A percentile compares a stretch with the other conserved stretches of the same genome.
These are phyloP conservation scores for Euphorbia peplus DNA, from an alignment of 345 rosid species.

Conservation along the genomic window DNA sequence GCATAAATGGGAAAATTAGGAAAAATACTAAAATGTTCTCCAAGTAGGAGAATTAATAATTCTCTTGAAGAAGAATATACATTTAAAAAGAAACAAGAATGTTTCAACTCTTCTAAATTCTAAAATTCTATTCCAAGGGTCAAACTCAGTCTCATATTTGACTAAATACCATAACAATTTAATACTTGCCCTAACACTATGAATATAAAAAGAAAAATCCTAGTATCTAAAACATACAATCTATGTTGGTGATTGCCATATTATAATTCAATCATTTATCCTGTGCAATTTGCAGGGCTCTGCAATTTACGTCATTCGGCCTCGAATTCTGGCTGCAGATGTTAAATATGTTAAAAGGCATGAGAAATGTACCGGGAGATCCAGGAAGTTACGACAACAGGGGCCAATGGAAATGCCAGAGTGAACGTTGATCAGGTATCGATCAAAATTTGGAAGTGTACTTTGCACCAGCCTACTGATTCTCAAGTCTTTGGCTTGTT, in stretches of 20 bases:
- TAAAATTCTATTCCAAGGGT: not conserved
- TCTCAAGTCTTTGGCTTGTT: constrained; percentile 38
- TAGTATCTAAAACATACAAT: constrained; percentile 19
- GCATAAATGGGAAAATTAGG: constrained; percentile 7
- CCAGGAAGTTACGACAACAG: constrained; percentile 23
- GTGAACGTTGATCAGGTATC: constrained; percentile 6
- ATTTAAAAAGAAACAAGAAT: not conserved
- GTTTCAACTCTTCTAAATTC: not conserved
- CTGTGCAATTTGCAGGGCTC: constrained; percentile 22
- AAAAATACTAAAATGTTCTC: not conserved
- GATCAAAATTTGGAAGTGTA: constrained; percentile 16
- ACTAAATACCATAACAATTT: constrained; percentile 7
- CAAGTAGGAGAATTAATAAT: constrained; percentile 12
- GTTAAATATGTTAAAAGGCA: constrained; percentile 16
- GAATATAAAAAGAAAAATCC: constrained; percentile 16
- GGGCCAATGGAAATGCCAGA: constrained; percentile 15
- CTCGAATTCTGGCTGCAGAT: constrained; percentile 19
- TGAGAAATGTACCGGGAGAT: constrained; percentile 16
- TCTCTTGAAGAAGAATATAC: constrained; percentile 5
- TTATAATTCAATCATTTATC: constrained; percentile 13
- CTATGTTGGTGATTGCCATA: constrained; percentile 17
- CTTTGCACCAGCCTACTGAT: constrained; percentile 22
- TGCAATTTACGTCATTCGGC: constrained; percentile 24
- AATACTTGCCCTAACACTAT: constrained; percentile 13
- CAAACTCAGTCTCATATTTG: constrained; percentile 20